These are phyloP conservation scores for Geoglossum cookeanum DNA, from an alignment of 2,329 filamentous ascomycete species.

Conservation along the genomic window DNA sequence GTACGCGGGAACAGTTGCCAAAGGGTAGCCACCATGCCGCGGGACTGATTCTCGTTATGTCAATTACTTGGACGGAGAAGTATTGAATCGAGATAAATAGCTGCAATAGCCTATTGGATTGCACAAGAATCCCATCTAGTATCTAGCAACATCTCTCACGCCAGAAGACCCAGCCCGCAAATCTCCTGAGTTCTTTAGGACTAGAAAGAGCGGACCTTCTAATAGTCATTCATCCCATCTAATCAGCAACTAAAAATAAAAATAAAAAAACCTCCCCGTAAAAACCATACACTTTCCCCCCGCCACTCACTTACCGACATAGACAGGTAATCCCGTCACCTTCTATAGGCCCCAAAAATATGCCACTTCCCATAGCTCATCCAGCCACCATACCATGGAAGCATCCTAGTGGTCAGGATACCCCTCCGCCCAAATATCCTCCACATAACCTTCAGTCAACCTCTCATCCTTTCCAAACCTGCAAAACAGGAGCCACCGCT, in stretches of 20 bases:
- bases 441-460: conserved; percentile 67
- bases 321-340: too few relatives aligned
- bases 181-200: background rate
- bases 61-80: background rate
- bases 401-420: conserved; percentile 13
- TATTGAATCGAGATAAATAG: background rate
- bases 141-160: background rate
- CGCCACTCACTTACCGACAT: too few relatives aligned
- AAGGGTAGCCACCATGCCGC: too few relatives aligned
- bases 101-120: background rate
- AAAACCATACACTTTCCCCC: too few relatives aligned
- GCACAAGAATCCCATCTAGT: background rate
- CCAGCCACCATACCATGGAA: too few relatives aligned
- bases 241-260: too few relatives aligned
- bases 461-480: conserved; percentile 54
- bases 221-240: too few relatives aligned
- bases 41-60: too few relatives aligned
- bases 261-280: too few relatives aligned
- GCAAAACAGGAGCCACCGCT: background rate
- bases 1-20: too few relatives aligned
- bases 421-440: conserved; percentile 61
- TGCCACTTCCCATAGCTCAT: too few relatives aligned
- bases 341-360: too few relatives aligned
- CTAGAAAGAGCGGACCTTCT: background rate
- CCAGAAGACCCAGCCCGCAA: background rate